A percentile compares a stretch with the other conserved stretches of the same genome.
These are phyloP conservation scores for Salix dunnii DNA, from an alignment of 345 rosid species.

Conservation along the genomic window DNA sequence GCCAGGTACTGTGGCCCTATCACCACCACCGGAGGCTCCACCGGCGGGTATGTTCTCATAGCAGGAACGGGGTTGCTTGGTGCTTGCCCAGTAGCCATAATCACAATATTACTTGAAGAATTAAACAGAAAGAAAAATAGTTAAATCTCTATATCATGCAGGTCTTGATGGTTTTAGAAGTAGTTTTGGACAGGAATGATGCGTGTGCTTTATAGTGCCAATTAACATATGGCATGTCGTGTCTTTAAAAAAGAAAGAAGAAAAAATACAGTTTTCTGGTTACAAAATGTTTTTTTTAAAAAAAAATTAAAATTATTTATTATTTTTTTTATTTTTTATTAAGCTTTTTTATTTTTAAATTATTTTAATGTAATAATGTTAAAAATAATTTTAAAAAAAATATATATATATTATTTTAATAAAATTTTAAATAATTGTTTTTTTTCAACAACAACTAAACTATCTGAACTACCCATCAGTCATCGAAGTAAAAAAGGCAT, in stretches of 20 bases:
- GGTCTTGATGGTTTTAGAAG: neutral
- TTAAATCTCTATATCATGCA: neutral
- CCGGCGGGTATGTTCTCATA: constrained; percentile 7
- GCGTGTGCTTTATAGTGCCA: neutral
- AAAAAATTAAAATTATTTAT: no score
- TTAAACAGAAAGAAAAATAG: neutral
- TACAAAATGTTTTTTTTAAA: no score
- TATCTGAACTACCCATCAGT: no score
- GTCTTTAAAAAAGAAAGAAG: neutral
- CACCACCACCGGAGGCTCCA: constrained; percentile 26
- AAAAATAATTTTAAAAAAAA: no score
- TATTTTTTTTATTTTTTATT: no score
- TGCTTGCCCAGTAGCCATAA: constrained; percentile 3
- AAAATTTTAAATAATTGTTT: no score
- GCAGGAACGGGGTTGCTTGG: constrained; percentile 16
- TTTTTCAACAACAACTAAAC: no score
- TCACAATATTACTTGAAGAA: neutral
- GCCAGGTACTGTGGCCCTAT: constrained; percentile 28
- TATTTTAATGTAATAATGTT: no score
- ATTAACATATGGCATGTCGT: neutral
- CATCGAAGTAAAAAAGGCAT: no score
- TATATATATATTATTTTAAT: no score
- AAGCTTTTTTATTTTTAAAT: no score
- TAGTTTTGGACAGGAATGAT: neutral
- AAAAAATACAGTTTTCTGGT: no score